These are phyloP conservation scores for Mortierella hygrophila DNA, from an alignment of 192 early-diverging fungal species.

Conservation along the genomic window DNA sequence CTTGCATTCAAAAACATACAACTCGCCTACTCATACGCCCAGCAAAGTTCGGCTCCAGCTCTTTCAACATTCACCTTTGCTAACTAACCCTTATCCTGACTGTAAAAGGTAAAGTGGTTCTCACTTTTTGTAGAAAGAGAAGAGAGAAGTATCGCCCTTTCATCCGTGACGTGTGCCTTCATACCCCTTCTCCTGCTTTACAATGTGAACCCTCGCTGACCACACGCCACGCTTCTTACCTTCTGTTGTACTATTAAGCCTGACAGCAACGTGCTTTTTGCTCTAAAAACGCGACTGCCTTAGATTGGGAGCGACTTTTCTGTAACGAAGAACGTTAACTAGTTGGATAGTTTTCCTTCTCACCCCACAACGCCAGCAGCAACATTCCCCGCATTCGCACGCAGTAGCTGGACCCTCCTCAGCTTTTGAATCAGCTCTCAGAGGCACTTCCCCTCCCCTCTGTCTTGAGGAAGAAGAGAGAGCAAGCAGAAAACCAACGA, in stretches of 20 bases:
- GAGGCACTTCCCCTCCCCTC: not conserved
- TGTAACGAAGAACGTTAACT: not conserved
- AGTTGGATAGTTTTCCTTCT: not conserved
- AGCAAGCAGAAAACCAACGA: not conserved
- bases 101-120: too few species aligned
- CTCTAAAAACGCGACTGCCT: not conserved
- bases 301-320: not conserved
- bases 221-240: not conserved
- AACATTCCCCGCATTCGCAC: too few species aligned
- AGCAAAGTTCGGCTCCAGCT: not conserved
- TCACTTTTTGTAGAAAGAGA: too few species aligned
- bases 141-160: too few species aligned
- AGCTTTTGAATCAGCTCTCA: not conserved
- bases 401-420: not conserved
- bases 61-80: not conserved
- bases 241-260: not conserved
- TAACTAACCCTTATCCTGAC: too few species aligned
- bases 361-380: not conserved
- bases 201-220: not conserved
- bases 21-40: not conserved
- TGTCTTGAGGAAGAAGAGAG: not conserved
- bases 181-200: not conserved
- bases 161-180: not conserved
- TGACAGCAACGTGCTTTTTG: not conserved
- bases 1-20: not conserved